Percentiles rank a stretch among this genome's conserved stretches.
Conservation (phyloP, 192 early-diverging fungal genomes). For the Rhizophagus clarus region DNA sequence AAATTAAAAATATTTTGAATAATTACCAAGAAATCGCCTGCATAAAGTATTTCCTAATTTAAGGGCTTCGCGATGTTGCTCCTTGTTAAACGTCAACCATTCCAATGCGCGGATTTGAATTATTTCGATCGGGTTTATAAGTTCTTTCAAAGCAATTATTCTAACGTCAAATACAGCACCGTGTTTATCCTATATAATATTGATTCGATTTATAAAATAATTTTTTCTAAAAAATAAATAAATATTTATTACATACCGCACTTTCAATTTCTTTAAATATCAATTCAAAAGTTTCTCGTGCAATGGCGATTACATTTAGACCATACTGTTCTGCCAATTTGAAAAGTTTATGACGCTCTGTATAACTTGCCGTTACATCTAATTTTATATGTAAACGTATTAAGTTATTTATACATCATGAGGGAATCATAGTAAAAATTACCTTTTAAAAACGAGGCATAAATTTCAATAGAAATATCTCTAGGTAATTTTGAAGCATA, state of each 20-base stretch:
- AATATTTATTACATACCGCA: background rate
- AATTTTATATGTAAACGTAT: background rate
- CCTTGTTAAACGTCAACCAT: constrained; percentile 1
- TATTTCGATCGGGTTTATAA: background rate
- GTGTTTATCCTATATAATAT: background rate
- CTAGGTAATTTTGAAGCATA: constrained; percentile 27
- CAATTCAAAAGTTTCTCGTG: constrained; percentile 11
- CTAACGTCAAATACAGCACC: background rate
- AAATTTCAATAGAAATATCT: constrained; percentile 20
- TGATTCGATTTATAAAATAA: background rate
- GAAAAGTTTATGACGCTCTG: background rate
- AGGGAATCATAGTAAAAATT: background rate
- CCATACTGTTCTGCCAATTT: constrained; percentile 1
- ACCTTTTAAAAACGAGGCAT: constrained; percentile 15
- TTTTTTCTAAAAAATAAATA: background rate
- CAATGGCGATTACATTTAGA: background rate
- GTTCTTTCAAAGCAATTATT: background rate
- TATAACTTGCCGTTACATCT: background rate
- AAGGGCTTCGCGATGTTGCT: constrained; percentile 9
- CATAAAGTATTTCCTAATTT: constrained; percentile 11
- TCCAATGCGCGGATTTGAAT: constrained; percentile 14
- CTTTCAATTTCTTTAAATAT: constrained; percentile 16
- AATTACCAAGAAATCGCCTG: constrained; percentile 7
- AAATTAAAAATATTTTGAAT: background rate
- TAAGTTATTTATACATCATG: too few species aligned